Evolutionary conservation across 176 grass and related monocot species (phyloP), one percentile per base, ranked within the genome.

Genomic region (Musa itinerans): DNA sequence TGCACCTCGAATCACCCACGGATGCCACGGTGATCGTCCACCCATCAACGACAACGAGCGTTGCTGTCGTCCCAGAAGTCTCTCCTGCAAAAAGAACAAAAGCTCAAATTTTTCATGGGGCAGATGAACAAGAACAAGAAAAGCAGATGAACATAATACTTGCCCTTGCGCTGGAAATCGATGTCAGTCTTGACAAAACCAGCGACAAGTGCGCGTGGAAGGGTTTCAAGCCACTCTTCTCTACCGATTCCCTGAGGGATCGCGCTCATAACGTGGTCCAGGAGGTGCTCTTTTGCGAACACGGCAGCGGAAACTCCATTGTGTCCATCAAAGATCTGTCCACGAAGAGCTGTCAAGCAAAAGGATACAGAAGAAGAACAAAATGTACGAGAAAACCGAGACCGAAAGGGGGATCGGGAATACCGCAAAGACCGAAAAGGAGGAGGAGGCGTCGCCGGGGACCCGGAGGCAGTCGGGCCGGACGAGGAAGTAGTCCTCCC

Each of bases 121-220:
- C 13, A 27, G 10, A 29, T 12, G 15, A 2, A 2, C 9, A 65
- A 63, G 6, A 62, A 13, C 1, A 71, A 61, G 29, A 16, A 52
- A 17, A 11, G 20, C 8, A 50, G 5, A 50, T 34, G 54, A n/a
- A 23, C 53, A 43, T 63, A 73, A 52, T 53, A 13, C 34, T 76
- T 82, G 89, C 94, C 90, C 87, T 88, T 93, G 59, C 86, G 84
- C 72, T 98, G 94, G 80, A 98, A 98, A 88, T 91, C 86, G 15
- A 93, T 98, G 82, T 98, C 94, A 51, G 90, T 89, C 88, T 93
- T 98, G 68, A 98, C 90, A 75, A 98, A 98, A 74, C 94, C 94
- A 8, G 94, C 94, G n/a, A 98, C 94, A 54, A 98, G 90, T 20
- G 94, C 94, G 10, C 84, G 78, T 6, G 90, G 94, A 56, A 98